A percentile compares a stretch with the other conserved stretches of the same genome.
These are phyloP conservation scores for Calamus simplicifolius DNA, from an alignment of 176 grass and related monocot genomes.

Conservation along the genomic window DNA sequence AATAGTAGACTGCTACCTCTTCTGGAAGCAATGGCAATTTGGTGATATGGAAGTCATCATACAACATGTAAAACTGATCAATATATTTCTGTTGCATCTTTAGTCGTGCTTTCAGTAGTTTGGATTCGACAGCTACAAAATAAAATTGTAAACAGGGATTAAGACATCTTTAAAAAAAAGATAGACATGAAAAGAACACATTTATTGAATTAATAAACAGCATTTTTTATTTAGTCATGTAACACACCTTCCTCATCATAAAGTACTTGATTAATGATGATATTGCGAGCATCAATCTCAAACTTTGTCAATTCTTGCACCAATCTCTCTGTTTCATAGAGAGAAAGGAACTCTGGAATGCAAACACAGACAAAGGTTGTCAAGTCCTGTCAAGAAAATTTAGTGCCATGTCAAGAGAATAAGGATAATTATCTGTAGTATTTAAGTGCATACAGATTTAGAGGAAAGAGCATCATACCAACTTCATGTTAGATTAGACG, in stretches of 20 bases:
- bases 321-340: slow-evolving; percentile 99
- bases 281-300: slow-evolving; percentile 90
- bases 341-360: slow-evolving; percentile 98
- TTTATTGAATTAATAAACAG: too few species aligned
- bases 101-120: slow-evolving; percentile 69
- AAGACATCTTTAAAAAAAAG: too few species aligned
- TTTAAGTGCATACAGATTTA: too few species aligned
- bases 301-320: slow-evolving; percentile 98
- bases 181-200: too few species aligned
- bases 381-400: slow-evolving; percentile 59
- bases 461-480: too few species aligned
- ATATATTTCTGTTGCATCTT: slow-evolving; percentile 98
- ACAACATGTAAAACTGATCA: slow-evolving; percentile 90
- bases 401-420: neutral
- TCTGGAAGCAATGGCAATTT: slow-evolving; percentile 94
- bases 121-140: slow-evolving; percentile 79
- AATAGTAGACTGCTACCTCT: slow-evolving; percentile 36
- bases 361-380: slow-evolving; percentile 98
- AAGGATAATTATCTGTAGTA: too few species aligned
- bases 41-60: slow-evolving; percentile 95
- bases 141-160: slow-evolving; percentile 8
- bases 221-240: too few species aligned
- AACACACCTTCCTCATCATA: slow-evolving; percentile 89
- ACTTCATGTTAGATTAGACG: too few species aligned
- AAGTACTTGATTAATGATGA: slow-evolving; percentile 98